Evolutionary conservation across 2,329 filamentous ascomycete species (phyloP).

Genomic region (Fusarium burgessii): DNA sequence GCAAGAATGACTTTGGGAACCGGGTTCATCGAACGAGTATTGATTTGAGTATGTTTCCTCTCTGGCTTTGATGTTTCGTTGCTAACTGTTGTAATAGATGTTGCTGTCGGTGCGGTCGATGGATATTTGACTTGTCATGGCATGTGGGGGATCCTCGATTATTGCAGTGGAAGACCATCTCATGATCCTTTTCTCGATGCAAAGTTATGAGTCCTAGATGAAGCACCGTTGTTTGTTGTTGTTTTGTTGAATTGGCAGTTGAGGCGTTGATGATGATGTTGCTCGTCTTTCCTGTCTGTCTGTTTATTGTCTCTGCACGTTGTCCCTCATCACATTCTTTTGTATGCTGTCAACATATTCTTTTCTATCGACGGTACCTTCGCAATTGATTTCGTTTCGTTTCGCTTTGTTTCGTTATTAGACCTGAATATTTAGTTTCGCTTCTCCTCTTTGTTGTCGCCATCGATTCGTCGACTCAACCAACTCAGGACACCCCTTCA

Average conservation of each 20-base stretch:
- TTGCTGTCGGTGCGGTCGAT: conserved; percentile 22
- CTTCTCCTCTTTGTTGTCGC: conserved; percentile 44
- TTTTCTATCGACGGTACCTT: neutral
- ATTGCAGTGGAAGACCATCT: conserved; percentile 20
- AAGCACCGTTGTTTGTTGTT: neutral
- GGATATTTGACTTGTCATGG: conserved; percentile 30
- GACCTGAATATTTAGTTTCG: conserved; percentile 19
- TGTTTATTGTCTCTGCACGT: neutral
- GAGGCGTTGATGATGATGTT: neutral
- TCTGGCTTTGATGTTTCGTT: accelerated
- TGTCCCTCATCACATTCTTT: conserved; percentile 15
- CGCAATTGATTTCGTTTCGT: neutral
- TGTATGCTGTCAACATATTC: neutral
- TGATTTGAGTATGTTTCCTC: conserved; percentile 19
- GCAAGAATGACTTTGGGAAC: neutral
- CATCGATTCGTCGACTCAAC: conserved; percentile 54
- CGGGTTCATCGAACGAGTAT: neutral
- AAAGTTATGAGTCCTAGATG: neutral
- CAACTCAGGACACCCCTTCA: conserved; percentile 54
- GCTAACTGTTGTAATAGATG: conserved; percentile 6
- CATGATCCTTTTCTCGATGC: conserved; percentile 3
- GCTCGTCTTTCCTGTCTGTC: too few relatives aligned
- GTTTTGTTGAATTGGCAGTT: neutral
- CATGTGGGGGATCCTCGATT: conserved; percentile 10
- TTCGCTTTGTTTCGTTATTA: neutral